Conservation (phyloP, 345 rosid genomes). For the Conringia planisiliqua region DNA sequence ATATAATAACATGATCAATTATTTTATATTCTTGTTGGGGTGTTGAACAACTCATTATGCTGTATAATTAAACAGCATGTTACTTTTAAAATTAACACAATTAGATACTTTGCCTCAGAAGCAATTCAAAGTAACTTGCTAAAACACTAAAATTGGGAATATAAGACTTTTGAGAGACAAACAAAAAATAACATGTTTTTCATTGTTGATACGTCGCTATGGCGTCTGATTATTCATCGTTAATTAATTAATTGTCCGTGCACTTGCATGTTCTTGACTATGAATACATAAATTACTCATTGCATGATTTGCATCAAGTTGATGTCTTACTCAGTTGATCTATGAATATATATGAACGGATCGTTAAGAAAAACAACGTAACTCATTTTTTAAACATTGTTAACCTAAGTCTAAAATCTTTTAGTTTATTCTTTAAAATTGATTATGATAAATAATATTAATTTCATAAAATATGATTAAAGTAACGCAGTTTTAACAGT, state of each 20-base stretch:
- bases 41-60: conserved; percentile 45
- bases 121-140: conserved; percentile 1
- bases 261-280: conserved; percentile 3
- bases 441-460: too few species aligned
- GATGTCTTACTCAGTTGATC: conserved; percentile 1
- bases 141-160: neutral
- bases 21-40: conserved; percentile 26
- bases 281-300: neutral
- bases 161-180: neutral
- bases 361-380: neutral
- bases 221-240: neutral
- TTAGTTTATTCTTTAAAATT: too few species aligned
- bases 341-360: neutral
- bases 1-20: conserved; percentile 8
- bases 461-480: too few species aligned
- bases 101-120: conserved; percentile 20
- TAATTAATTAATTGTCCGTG: conserved; percentile 24
- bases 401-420: neutral
- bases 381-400: neutral
- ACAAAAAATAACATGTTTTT: neutral
- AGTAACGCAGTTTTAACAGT: too few species aligned
- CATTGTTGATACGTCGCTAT: conserved; percentile 10
- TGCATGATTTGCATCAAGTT: neutral
- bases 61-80: conserved; percentile 5
- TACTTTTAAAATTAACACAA: neutral